These are phyloP conservation scores for Clonostachys sp. DNA, from an alignment of 2,329 filamentous ascomycete genomes.

Conservation along the genomic window DNA sequence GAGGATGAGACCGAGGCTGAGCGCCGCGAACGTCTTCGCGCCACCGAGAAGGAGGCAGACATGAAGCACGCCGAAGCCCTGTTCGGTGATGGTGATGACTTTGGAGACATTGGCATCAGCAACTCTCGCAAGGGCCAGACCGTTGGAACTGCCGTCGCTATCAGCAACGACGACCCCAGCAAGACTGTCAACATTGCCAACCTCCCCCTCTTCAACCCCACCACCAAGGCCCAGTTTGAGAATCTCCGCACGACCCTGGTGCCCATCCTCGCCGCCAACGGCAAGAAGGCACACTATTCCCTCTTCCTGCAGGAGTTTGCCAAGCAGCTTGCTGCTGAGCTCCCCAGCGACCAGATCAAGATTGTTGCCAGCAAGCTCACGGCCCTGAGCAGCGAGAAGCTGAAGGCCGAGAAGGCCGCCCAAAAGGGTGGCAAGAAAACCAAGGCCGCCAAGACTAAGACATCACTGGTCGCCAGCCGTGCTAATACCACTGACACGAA, in stretches of 20 bases:
- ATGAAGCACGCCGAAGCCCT: conserved; percentile 87
- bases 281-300: conserved; percentile 85
- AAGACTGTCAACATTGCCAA: conserved; percentile 76
- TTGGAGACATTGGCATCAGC: conserved; percentile 68
- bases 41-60: conserved; percentile 82
- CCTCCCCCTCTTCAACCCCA: conserved; percentile 83
- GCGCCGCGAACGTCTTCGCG: conserved; percentile 68
- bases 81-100: conserved; percentile 22
- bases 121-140: conserved; percentile 64
- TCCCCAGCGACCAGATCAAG: conserved; percentile 93
- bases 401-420: conserved; percentile 94
- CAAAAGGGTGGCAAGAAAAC: conserved; percentile 96
- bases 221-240: conserved; percentile 81
- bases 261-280: conserved; percentile 69
- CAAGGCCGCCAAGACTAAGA: conserved; percentile 96
- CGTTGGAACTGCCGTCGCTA: conserved; percentile 59
- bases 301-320: conserved; percentile 88
- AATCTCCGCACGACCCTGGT: conserved; percentile 72
- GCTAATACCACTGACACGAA: conserved; percentile 64
- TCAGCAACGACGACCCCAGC: conserved; percentile 68
- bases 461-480: conserved; percentile 66
- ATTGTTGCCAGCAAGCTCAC: conserved; percentile 86
- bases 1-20: conserved; percentile 70
- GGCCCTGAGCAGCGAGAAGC: conserved; percentile 93
- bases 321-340: conserved; percentile 81